These are phyloP conservation scores for Mrakia frigida DNA, from an alignment of 768 basidiomycete genomes.

Conservation along the genomic window DNA sequence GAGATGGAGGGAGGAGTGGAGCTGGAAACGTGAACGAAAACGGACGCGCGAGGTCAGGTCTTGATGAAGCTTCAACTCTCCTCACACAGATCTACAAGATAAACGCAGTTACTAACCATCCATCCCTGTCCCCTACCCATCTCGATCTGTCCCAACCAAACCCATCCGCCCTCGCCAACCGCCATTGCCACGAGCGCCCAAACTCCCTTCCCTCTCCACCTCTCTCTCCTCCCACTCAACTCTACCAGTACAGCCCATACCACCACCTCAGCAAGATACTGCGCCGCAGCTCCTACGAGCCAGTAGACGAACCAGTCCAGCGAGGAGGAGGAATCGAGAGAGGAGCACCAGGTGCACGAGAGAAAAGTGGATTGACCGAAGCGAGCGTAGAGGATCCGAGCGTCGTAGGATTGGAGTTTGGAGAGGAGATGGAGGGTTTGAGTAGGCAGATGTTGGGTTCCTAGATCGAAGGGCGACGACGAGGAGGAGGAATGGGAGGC, in stretches of 20 bases:
- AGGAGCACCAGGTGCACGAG: constrained; percentile 1
- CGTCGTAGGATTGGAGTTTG: not conserved
- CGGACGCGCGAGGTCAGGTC: not conserved
- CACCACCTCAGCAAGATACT: not conserved
- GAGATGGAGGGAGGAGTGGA: not conserved
- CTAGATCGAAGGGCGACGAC: not conserved
- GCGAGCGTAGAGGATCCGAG: not conserved
- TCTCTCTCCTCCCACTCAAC: not conserved
- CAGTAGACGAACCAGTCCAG: not conserved
- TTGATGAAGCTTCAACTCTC: not conserved
- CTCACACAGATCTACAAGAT: too few relatives aligned
- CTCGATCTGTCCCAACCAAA: not conserved
- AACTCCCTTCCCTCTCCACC: not conserved
- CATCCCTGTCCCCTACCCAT: not conserved
- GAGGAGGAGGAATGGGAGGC: not conserved
- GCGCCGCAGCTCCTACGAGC: not conserved
- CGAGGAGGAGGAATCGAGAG: not conserved
- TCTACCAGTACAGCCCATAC: not conserved
- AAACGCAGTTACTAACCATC: not conserved
- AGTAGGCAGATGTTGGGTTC: not conserved
- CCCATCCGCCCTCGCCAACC: not conserved
- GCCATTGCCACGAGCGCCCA: not conserved
- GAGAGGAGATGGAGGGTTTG: not conserved
- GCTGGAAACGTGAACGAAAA: not conserved
- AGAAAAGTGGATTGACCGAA: not conserved